Evolutionary conservation across 208 protist species (phyloP), one percentile per base, ranked within the genome.

Genomic region (Borovskyia barvae): DNA sequence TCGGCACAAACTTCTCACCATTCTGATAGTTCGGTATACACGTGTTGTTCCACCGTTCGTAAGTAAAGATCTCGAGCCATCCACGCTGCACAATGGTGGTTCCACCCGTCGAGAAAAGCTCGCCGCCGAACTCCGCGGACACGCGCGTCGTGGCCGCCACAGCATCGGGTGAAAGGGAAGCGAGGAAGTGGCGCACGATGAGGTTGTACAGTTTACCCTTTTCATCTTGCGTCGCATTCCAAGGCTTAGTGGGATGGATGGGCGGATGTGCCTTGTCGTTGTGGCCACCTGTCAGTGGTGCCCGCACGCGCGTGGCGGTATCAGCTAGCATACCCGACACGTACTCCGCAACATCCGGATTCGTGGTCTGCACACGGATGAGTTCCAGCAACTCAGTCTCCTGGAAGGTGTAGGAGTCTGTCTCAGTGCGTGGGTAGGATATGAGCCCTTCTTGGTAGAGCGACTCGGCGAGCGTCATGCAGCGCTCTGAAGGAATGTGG

Each of bases 241-340:
- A 65, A 8, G 56, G 55, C 46, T 97, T 98, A 2, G 82, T 94
- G 4, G 98, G 98, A 70, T 99, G 97, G 40, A 99, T 99, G 9
- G 98, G 98, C 24, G 98, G 98, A 84, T 99, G 98, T 0, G 98
- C 97, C 41, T 99, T 87, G 77, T 99, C 98, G 71, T 99, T 82
- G 43, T 98, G 73, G 0, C 82, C 87, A 19, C 98, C 98, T 0
- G 80, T 60, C n/a, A 94, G 82, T 24, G 98, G 98, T 12, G 66
- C 46, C n/a, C 77, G 58, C 56, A 98, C 99, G 43, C 83, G 77
- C 2, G 49, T 54, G 28, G 39, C 35, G n/a, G 65, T 49, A 45
- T 84, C 59, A 5, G 35, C 33, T n/a, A 91, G 24, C 77, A 96
- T 90, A 9, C 70, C 80, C 7, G 22, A 11, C 5, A 63, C 88